phyloP scores from a whole-genome alignment of 2,329 filamentous ascomycete species.

The Phialophora chinensis region DNA sequence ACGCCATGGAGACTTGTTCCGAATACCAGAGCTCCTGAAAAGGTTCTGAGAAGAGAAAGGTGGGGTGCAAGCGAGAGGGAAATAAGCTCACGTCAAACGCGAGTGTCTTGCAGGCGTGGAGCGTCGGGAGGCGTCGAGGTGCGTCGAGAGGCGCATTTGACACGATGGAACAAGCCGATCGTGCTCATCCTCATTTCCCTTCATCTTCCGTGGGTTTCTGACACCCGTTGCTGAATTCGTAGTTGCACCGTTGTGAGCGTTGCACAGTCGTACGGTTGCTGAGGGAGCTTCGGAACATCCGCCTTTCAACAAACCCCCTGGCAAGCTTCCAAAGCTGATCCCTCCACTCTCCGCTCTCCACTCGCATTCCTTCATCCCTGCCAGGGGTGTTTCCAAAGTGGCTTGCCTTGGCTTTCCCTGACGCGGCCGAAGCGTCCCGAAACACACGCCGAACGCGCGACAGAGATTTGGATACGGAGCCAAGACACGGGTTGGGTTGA shows the following conservation, averaged over 20 bases:
- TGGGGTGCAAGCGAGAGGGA: conserved; percentile 6
- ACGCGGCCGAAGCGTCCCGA: conserved; percentile 3
- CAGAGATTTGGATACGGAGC: conserved; percentile 12
- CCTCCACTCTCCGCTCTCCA: neutral
- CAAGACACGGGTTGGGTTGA: conserved; percentile 11
- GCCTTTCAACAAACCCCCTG: neutral
- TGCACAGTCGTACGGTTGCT: neutral
- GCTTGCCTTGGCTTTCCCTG: conserved; percentile 6
- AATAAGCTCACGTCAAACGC: conserved; percentile 27
- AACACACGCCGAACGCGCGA: conserved; percentile 19
- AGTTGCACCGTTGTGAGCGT: neutral
- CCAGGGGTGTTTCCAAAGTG: conserved; percentile 6
- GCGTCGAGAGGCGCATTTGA: neutral
- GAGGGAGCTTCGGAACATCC: neutral
- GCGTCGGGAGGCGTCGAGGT: neutral
- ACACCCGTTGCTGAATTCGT: neutral
- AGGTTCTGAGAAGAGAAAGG: conserved; percentile 2
- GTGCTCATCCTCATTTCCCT: neutral
- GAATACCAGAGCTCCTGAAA: neutral
- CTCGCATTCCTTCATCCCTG: conserved; percentile 6
- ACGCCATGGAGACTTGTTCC: neutral
- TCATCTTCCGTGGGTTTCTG: neutral
- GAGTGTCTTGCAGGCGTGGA: conserved; percentile 15
- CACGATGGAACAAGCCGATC: neutral
- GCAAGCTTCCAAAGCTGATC: neutral